Percentiles rank a stretch among this genome's conserved stretches.
Conservation (phyloP, 1,284 basidiomycete species). For the Bjerkandera adusta region DNA sequence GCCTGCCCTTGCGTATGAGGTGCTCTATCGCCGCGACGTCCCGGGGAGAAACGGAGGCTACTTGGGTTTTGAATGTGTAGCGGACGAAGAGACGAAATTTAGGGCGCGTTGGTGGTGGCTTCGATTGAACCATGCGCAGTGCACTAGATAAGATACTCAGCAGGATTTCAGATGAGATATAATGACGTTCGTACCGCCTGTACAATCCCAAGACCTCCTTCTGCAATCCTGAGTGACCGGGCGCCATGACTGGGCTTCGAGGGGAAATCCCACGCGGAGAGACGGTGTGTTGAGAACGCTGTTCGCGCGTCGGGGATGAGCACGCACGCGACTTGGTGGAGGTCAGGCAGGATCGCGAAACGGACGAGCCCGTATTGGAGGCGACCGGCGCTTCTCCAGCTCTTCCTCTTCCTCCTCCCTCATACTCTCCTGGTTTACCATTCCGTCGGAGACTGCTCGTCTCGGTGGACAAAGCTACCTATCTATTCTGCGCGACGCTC, state of each 20-base stretch:
- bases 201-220: constrained; percentile 71
- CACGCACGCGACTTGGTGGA: no score
- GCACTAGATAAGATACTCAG: constrained; percentile 45
- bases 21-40: constrained; percentile 71
- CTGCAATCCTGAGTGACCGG: constrained; percentile 59
- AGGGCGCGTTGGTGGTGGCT: constrained; percentile 52
- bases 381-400: no score
- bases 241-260: constrained; percentile 21
- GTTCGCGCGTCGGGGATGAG: no score
- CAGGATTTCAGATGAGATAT: neutral
- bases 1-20: constrained; percentile 59
- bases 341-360: no score
- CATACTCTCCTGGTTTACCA: no score
- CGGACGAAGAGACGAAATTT: constrained; percentile 69
- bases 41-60: constrained; percentile 55
- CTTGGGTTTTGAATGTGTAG: constrained; percentile 65
- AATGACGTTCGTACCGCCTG: constrained; percentile 56
- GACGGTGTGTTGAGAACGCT: no score
- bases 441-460: no score
- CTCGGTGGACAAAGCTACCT: no score
- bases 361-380: no score
- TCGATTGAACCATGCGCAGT: constrained; percentile 67
- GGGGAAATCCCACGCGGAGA: no score
- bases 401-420: no score
- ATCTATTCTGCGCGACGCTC: no score